A percentile compares a stretch with the other conserved stretches of the same genome.
Evolutionary conservation across 2,329 filamentous ascomycete genomes (phyloP).

Genomic region (Cladosporium sp.): DNA sequence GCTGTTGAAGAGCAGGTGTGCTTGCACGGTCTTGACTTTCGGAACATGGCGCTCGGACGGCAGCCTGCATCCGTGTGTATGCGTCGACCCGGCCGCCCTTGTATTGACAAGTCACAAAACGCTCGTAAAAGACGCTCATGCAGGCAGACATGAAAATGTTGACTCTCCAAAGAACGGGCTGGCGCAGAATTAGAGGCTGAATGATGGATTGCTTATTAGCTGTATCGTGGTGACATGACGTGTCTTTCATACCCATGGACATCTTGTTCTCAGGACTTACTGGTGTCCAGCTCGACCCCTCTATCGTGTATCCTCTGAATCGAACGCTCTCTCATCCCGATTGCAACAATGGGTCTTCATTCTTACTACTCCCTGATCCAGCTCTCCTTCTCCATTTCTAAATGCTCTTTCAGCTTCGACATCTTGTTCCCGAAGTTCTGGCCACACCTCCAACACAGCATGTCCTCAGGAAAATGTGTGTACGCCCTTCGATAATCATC

Average conservation of each 20-base stretch:
- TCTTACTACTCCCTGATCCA: conserved; percentile 65
- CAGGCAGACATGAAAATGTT: neutral
- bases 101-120: neutral
- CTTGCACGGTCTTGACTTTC: neutral
- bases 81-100: neutral
- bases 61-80: neutral
- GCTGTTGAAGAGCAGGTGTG: neutral
- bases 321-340: neutral
- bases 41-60: neutral
- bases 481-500: conserved; percentile 68
- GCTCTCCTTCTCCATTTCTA: conserved; percentile 69
- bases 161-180: neutral
- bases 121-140: neutral
- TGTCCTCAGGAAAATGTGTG: conserved; percentile 56
- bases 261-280: neutral
- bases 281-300: neutral
- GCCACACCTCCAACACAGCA: conserved; percentile 84
- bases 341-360: neutral
- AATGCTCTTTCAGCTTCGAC: conserved; percentile 70
- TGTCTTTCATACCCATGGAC: neutral
- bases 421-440: conserved; percentile 73
- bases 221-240: neutral
- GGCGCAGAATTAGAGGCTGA: neutral
- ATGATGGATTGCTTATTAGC: neutral
- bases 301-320: neutral